Base-by-base conservation (phyloP, 73 alveolate species). In the Durusdinium trenchii region DNA sequence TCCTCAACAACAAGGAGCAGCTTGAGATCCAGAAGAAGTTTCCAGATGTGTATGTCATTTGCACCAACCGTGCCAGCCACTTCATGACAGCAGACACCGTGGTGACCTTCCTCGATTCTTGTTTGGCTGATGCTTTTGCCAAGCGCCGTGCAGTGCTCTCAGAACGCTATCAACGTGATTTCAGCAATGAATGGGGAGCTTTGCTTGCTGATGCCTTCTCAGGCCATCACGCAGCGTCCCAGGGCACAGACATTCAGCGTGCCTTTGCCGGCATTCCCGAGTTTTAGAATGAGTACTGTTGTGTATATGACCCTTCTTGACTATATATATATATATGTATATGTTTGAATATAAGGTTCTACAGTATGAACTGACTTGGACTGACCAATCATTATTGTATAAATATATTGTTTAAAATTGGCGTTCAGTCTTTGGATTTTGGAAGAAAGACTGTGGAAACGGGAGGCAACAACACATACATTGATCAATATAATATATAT, bases 71-170 rank as follows among this genome's bases (percentile, higher is more conserved):
- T n/a, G 10, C 86, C 57, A 76, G 62, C 38, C 86, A 76, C 60
- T 76, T 76, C 86, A 76, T 76, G 86, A 76, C 16, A 7, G 30
- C 86, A 4, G 86, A 76, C 26, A 76, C 86, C 12, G 60, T 76
- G 4, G 86, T 76, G 42, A 76, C 86, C n/a, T 76, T 9, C 61
- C 45, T 76, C 12, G 86, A 76, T 38, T 10, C 86, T 42, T 54
- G 40, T 76, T 76, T 76, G 60, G 86, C 86, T 12, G 86, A 76
- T 23, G 86, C 86, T 5, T 76, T 76, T 45, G 86, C 5, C 2
- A 40, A 60, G 38, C 16, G 86, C 14, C 86, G 86, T 20, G 48
- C 7, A 42, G 60, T 76, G 40, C 60, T 76, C 3, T 3, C 62
- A 5, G 86, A 76, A 76, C 40, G 86, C 9, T 60, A 76, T 43